These are phyloP conservation scores for Fusarium robinianum DNA, from an alignment of 2,329 filamentous ascomycete genomes.

Conservation along the genomic window DNA sequence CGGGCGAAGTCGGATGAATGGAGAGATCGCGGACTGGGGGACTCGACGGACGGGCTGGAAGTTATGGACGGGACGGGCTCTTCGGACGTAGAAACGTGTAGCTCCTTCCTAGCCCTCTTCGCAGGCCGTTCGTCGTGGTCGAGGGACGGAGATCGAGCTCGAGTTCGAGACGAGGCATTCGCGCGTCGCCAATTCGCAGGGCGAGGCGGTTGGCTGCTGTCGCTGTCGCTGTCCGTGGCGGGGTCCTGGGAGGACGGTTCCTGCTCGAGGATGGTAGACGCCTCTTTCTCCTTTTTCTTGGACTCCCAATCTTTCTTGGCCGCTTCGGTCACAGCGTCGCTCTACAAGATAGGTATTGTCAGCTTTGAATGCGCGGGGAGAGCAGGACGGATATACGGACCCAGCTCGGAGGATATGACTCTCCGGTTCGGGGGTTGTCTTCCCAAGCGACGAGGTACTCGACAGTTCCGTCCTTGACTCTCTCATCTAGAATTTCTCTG, in stretches of 20 bases:
- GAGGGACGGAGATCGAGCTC: slow-evolving; percentile 17
- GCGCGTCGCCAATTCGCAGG: slow-evolving; percentile 36
- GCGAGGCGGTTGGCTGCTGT: slow-evolving; percentile 36
- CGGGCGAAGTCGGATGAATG: slow-evolving; percentile 12
- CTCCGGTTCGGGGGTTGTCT: slow-evolving; percentile 39
- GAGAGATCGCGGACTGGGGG: slow-evolving; percentile 22
- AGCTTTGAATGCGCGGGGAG: slow-evolving; percentile 20
- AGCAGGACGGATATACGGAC: slow-evolving; percentile 27
- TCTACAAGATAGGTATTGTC: slow-evolving; percentile 33
- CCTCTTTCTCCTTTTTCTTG: slow-evolving; percentile 22
- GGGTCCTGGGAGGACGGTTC: slow-evolving; percentile 1
- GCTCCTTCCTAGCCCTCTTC: slow-evolving; percentile 30
- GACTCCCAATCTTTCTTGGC: slow-evolving; percentile 43
- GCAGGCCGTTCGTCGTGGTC: slow-evolving; percentile 22
- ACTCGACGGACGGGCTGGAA: slow-evolving; percentile 33
- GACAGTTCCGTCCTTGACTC: slow-evolving; percentile 25
- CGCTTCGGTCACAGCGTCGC: slow-evolving; percentile 38
- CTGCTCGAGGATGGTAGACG: slow-evolving; percentile 6
- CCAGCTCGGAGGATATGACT: slow-evolving; percentile 43
- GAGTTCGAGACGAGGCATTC: slow-evolving; percentile 16
- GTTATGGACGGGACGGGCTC: slow-evolving; percentile 39
- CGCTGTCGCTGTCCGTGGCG: slow-evolving; percentile 16
- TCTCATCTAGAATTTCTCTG: slow-evolving; percentile 44
- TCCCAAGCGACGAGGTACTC: slow-evolving; percentile 49
- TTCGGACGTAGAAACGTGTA: slow-evolving; percentile 34